Conservation (phyloP, 2,329 filamentous ascomycete species). For the Huntiella decipiens region DNA sequence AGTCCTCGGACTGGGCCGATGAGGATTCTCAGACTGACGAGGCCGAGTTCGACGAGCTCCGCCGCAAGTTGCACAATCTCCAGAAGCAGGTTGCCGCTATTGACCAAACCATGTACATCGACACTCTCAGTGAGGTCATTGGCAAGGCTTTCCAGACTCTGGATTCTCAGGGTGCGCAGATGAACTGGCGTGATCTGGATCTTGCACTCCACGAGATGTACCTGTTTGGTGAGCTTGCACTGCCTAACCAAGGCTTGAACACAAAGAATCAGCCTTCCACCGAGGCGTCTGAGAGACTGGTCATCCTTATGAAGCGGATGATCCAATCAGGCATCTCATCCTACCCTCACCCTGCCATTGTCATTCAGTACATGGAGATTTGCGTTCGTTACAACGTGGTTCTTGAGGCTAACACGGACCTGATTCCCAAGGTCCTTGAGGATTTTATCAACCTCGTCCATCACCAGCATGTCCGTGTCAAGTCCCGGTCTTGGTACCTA, state of each 20-base stretch:
- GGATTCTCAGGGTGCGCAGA: slow-evolving; percentile 49
- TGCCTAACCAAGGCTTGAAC: slow-evolving; percentile 72
- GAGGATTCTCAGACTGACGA: slow-evolving; percentile 93
- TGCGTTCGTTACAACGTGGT: slow-evolving; percentile 86
- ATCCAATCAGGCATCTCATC: slow-evolving; percentile 73
- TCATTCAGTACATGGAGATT: slow-evolving; percentile 96
- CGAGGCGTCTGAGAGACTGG: slow-evolving; percentile 59
- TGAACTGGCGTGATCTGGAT: slow-evolving; percentile 92
- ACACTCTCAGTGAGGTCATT: slow-evolving; percentile 75
- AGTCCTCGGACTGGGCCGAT: slow-evolving; percentile 80
- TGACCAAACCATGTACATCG: slow-evolving; percentile 73
- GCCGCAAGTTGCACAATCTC: slow-evolving; percentile 72
- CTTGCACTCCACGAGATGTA: slow-evolving; percentile 90
- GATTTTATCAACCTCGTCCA: slow-evolving; percentile 84
- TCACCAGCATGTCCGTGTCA: slow-evolving; percentile 69
- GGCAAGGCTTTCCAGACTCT: slow-evolving; percentile 69
- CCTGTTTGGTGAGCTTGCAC: slow-evolving; percentile 83
- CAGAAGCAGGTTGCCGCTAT: slow-evolving; percentile 86
- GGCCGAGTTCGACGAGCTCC: slow-evolving; percentile 87
- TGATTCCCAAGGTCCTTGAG: slow-evolving; percentile 74
- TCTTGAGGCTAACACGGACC: slow-evolving; percentile 66
- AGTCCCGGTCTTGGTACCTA: slow-evolving; percentile 87
- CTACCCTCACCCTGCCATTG: slow-evolving; percentile 76
- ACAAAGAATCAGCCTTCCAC: slow-evolving; percentile 66
- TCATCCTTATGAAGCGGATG: slow-evolving; percentile 91